phyloP scores from a whole-genome alignment of 2,329 filamentous ascomycete genomes.

The Diaporthe destruens region DNA sequence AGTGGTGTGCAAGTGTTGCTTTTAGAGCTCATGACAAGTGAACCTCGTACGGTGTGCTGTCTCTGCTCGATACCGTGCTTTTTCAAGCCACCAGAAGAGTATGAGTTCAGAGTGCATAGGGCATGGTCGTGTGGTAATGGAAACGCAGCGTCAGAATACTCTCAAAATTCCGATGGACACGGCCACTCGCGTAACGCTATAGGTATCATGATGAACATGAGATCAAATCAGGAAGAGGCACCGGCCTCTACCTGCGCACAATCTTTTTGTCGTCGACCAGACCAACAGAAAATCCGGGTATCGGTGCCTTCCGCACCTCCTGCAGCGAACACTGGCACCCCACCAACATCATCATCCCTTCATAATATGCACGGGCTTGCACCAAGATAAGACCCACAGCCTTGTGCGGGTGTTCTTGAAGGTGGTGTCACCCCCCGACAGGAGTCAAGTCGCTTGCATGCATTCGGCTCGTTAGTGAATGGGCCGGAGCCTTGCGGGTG shows the following conservation, averaged over 20 bases:
- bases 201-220: neutral
- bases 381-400: constrained; percentile 12
- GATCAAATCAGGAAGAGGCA: neutral
- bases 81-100: neutral
- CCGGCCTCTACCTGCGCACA: neutral
- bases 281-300: neutral
- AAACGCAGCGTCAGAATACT: neutral
- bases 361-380: constrained; percentile 1
- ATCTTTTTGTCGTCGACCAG: neutral
- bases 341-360: constrained; percentile 15
- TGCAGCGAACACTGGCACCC: neutral
- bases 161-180: neutral
- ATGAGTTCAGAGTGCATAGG: neutral
- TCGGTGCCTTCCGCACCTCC: constrained; percentile 18
- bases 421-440: neutral
- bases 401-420: neutral
- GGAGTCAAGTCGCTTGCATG: constrained; percentile 10
- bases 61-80: neutral
- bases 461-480: neutral
- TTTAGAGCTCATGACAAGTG: neutral
- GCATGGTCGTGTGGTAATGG: neutral
- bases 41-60: neutral
- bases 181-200: neutral
- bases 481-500: neutral
- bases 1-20: neutral